Percentiles rank a stretch among this genome's conserved stretches.
phyloP scores from a whole-genome alignment of 2,329 filamentous ascomycete genomes.

The Curvularia hawaiiensis region DNA sequence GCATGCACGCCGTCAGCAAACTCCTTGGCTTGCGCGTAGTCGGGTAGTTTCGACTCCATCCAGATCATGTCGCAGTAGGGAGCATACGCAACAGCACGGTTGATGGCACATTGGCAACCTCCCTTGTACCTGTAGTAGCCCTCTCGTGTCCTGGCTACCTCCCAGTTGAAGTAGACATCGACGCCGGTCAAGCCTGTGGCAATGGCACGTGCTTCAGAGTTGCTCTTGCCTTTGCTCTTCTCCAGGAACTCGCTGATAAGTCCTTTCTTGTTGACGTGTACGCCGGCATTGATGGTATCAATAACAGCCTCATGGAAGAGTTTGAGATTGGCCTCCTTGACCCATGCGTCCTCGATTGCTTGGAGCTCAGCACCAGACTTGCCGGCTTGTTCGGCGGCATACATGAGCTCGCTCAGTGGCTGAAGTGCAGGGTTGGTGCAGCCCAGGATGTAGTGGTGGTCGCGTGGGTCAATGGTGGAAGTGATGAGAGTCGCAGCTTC shows the following conservation, averaged over 20 bases:
- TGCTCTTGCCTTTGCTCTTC: conserved; percentile 80
- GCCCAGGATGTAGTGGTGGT: conserved; percentile 92
- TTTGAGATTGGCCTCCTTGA: conserved; percentile 76
- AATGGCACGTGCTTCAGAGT: conserved; percentile 78
- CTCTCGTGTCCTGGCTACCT: conserved; percentile 88
- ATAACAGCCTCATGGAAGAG: conserved; percentile 90
- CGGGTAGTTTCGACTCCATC: conserved; percentile 99
- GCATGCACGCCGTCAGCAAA: conserved; percentile 94
- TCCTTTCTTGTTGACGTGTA: conserved; percentile 69
- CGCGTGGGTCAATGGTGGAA: conserved; percentile 91
- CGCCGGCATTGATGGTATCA: conserved; percentile 75
- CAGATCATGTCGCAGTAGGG: conserved; percentile 96
- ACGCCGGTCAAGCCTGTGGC: conserved; percentile 77
- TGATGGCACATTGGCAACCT: conserved; percentile 88
- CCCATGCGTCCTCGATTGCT: conserved; percentile 91
- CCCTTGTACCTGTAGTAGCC: conserved; percentile 94
- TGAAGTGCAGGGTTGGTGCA: conserved; percentile 83
- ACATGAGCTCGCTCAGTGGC: conserved; percentile 89
- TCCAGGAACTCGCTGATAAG: conserved; percentile 70
- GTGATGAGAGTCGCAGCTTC: conserved; percentile 98
- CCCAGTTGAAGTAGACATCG: conserved; percentile 94
- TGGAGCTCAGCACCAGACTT: conserved; percentile 83
- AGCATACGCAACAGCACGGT: conserved; percentile 87
- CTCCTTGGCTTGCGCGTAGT: conserved; percentile 87
- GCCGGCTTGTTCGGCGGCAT: conserved; percentile 79